Evolutionary conservation across 2,329 filamentous ascomycete genomes (phyloP), one percentile per base, ranked within the genome.

Genomic region (Nothophaeocryptopus gaeumannii): DNA sequence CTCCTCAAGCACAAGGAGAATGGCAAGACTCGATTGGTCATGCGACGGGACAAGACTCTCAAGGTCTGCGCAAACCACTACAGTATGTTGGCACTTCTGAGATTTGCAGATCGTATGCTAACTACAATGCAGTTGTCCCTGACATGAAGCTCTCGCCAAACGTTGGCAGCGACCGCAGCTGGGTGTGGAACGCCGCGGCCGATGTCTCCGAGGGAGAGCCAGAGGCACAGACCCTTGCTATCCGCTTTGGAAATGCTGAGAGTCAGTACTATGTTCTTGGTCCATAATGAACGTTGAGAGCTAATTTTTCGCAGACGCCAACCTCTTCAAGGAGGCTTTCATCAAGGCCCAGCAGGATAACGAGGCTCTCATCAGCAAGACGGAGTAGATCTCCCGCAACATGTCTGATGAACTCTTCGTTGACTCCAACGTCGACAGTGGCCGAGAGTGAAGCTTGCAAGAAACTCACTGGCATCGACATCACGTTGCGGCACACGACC

Each of bases 11-110:
- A 99, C 81, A 93, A 90, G 82, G 91, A 96, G 79, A 96, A 96
- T 73, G 84, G 87, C 75, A 97, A 97, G 86, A 96, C 91, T 52
- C 85, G 93, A 65, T 79, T 99, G 66, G 93, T 99, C 64, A 99
- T 99, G 93, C 88, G 93, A 73, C 84, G 93, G 71, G 93, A 99
- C 80, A 97, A 97, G 89, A 99, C 93, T 55, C 84, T 97, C 78
- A 99, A 99, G 83, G 93, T 99, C 75, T 99, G 93, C 85, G 93
- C 93, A 70, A 99, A 99, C 81, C 93, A 99, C 82, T 99, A 99
- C 77, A 86, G 91, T 96, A 85, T 67, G 87, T 77, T 38, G 11
- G 13, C 4, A 12, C 11, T 7, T 14, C 5, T 10, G 37, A 14
- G 5, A 9, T 13, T 8, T 29, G 32, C 31, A 15, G 13, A 40